Percentiles rank a stretch among this genome's conserved stretches.
These are phyloP conservation scores for Rhynchosporium graminicola DNA, from an alignment of 2,329 filamentous ascomycete species.

Conservation along the genomic window DNA sequence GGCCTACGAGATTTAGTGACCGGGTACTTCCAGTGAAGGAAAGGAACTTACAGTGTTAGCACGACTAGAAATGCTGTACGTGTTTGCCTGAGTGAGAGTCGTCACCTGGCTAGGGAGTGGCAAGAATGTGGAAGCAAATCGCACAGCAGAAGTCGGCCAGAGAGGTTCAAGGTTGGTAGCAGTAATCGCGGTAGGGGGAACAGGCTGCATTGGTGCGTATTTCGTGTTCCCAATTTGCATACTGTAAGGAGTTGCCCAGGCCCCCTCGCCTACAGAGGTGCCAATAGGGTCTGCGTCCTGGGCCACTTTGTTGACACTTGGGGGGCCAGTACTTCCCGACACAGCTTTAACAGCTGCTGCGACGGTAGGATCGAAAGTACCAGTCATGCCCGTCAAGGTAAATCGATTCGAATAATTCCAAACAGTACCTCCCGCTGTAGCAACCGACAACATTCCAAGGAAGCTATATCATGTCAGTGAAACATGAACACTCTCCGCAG, in stretches of 20 bases:
- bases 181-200: constrained; percentile 43
- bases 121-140: constrained; percentile 40
- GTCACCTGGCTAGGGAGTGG: constrained; percentile 38
- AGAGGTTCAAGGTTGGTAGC: constrained; percentile 42
- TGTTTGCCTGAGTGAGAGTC: constrained; percentile 43
- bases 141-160: constrained; percentile 42
- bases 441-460: constrained; percentile 58
- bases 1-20: constrained; percentile 32
- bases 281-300: constrained; percentile 18
- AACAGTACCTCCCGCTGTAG: constrained; percentile 54
- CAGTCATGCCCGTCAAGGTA: constrained; percentile 64
- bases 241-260: constrained; percentile 40
- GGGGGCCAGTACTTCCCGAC: constrained; percentile 43
- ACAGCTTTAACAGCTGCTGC: constrained; percentile 41
- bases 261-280: constrained; percentile 24
- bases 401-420: constrained; percentile 65
- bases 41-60: constrained; percentile 41
- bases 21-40: not conserved
- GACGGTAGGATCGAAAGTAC: constrained; percentile 51
- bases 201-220: constrained; percentile 46
- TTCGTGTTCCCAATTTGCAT: constrained; percentile 42
- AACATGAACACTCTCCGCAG: constrained; percentile 12
- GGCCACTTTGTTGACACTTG: constrained; percentile 30
- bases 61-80: constrained; percentile 41
- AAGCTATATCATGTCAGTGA: constrained; percentile 46